Conservation (phyloP, 208 protist genomes). For the Acanthamoeba castellanii region DNA sequence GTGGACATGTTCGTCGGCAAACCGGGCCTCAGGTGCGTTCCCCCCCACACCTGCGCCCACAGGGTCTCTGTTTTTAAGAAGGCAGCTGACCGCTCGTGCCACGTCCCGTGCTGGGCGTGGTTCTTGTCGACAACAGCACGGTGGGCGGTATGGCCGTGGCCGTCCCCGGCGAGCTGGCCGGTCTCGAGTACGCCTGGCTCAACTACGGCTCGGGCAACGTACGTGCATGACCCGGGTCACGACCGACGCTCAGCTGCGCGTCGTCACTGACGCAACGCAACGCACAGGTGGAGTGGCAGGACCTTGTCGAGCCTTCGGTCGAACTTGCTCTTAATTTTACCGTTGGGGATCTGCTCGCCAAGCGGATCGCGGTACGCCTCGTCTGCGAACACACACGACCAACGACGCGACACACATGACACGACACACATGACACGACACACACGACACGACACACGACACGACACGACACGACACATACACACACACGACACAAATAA, state of each 20-base stretch:
- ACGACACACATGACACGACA: too few species aligned
- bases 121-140: not conserved
- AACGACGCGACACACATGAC: too few species aligned
- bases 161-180: conserved; percentile 74
- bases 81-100: too few species aligned
- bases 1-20: conserved; percentile 76
- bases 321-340: conserved; percentile 46
- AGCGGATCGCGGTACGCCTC: conserved; percentile 33
- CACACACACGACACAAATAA: too few species aligned
- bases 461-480: too few species aligned
- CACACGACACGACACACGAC: too few species aligned
- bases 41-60: not conserved
- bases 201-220: conserved; percentile 52
- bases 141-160: conserved; percentile 73
- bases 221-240: not conserved
- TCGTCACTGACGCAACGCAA: not conserved
- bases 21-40: not conserved
- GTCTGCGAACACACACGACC: not conserved
- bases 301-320: conserved; percentile 61
- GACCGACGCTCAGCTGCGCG: not conserved
- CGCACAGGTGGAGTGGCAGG: conserved; percentile 48
- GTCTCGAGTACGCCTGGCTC: conserved; percentile 68
- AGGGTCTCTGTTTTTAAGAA: not conserved
- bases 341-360: conserved; percentile 24
- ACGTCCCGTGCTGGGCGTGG: too few species aligned